Evolutionary conservation across 345 rosid species (phyloP), one percentile per base, ranked within the genome.

Genomic region (rapeseed (Brassica napus)): DNA sequence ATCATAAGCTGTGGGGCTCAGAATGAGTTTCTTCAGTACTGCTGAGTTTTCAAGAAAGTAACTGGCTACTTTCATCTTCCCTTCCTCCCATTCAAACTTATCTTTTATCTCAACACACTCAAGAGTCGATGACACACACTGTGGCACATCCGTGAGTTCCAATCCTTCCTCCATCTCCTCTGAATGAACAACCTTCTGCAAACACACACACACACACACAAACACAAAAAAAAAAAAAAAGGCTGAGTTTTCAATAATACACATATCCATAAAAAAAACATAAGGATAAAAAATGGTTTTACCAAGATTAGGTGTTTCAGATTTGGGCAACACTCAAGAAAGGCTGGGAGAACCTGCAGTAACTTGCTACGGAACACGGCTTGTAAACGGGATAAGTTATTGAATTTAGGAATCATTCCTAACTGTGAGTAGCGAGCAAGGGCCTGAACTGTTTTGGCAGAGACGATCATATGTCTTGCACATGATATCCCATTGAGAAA

Each of bases 241-340:
- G 18, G 26, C 14, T 0, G 11, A 16, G 47, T 39, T 39, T 74
- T 39, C 32, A 37, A 16, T 55, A 15, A 26, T 15, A 67, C 21
- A 39, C 32, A 67, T 66, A 4, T 49, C 57, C 57, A 49, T 49
- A 42, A 10, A 34, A 49, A 31, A 12, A 18, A 49, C 24, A 12
- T 12, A 44, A 44, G 54, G 14, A 61, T 0, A 54, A n/a, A 28
- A 0, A 10, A 28, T 55, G 18, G 18, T 16, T 39, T 39, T 76
- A 67, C 79, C 79, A 67, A 3, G 64, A 15, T 42, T 6, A 76
- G 73, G 79, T 58, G 66, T 76, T 76, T 68, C 73, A 76, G 73
- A 28, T 76, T 76, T 42, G 67, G 73, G 70, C 4, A 63, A 30
- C 70, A 6, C 62, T 73, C 62, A 18, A 73, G 77, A 31, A 73